Conservation (phyloP, 768 basidiomycete genomes). For the Naganishia friedmannii region DNA sequence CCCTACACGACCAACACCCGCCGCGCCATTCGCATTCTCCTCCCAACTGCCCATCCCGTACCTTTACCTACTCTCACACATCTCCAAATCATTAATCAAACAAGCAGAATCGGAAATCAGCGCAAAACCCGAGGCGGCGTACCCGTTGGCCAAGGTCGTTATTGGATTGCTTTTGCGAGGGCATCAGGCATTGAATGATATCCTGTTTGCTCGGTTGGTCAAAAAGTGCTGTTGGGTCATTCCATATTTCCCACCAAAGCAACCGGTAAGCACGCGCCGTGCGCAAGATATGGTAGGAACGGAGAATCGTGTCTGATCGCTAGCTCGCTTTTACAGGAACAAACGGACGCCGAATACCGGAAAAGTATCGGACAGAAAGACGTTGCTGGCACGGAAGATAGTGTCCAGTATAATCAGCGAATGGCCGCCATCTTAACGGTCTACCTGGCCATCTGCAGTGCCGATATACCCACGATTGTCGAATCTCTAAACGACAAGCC, state of each 20-base stretch:
- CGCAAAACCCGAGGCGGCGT: slow-evolving; percentile 78
- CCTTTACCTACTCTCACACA: slow-evolving; percentile 74
- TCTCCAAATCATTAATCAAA: slow-evolving; percentile 78
- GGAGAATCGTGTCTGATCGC: not conserved
- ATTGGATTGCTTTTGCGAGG: slow-evolving; percentile 63
- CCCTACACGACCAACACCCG: slow-evolving; percentile 29
- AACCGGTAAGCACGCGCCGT: slow-evolving; percentile 53
- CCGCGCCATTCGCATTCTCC: slow-evolving; percentile 36
- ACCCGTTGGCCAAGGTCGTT: slow-evolving; percentile 74
- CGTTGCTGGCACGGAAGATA: slow-evolving; percentile 57
- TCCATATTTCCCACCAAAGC: slow-evolving; percentile 61
- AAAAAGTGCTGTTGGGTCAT: slow-evolving; percentile 88
- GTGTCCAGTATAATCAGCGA: slow-evolving; percentile 64
- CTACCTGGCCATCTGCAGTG: slow-evolving; percentile 70
- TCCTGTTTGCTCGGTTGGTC: slow-evolving; percentile 79
- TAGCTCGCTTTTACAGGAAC: slow-evolving; percentile 38
- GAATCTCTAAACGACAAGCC: slow-evolving; percentile 35
- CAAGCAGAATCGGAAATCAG: slow-evolving; percentile 93
- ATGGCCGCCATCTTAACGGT: slow-evolving; percentile 78
- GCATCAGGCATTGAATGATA: slow-evolving; percentile 63
- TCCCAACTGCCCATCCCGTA: slow-evolving; percentile 56
- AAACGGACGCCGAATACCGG: slow-evolving; percentile 53
- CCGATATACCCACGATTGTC: slow-evolving; percentile 38
- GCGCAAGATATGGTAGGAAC: too few relatives aligned
- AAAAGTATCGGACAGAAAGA: slow-evolving; percentile 51